Evolutionary conservation across 2,329 filamentous ascomycete genomes (phyloP), one percentile per base, ranked within the genome.

Genomic region (Penicillium thymicola): DNA sequence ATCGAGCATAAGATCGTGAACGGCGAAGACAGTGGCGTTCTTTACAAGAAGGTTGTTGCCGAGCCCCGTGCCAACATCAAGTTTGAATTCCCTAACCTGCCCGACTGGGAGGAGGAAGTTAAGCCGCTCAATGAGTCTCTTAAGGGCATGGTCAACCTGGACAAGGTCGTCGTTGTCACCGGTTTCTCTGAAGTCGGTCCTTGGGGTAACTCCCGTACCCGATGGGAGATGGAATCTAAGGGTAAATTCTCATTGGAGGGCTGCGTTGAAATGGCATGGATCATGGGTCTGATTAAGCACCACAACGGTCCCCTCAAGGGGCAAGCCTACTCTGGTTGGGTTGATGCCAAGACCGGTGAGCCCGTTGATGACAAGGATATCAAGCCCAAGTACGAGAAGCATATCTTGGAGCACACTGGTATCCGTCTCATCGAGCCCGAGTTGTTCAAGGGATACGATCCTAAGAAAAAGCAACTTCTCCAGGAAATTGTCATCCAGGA

Each of bases 211-310:
- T 93, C 94, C 3, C 87, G 94, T 69, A 99, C 94, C 44, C 87
- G 94, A 60, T 99, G 94, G 94, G 94, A 99, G 80, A 99, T 99
- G 93, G 94, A 99, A 76, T 92, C 94, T 1, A 87, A 92, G 65
- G 94, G 94, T 72, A 85, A 96, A 71, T 99, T 99, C 80, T 97
- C 94, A 9, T 85, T 99, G 14, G 95, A 99, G 76, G 94, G 94
- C 30, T 97, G 94, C 70, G 89, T 99, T 59, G 94, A 99, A 78
- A 99, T 99, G 94, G 92, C 94, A 32, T 99, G 94, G 94, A 91
- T 99, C 76, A 99, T 97, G 93, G 94, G 94, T 71, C 86, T 97
- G 58, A 97, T 99, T 81, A 97, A 93, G 83, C 96, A 99, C 76
- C 90, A 96, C 81, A 97, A 97, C 67, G 94, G 94, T 18, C 87